Conservation (phyloP, 2,329 filamentous ascomycete genomes). For the Ophiosphaerella herpotricha region DNA sequence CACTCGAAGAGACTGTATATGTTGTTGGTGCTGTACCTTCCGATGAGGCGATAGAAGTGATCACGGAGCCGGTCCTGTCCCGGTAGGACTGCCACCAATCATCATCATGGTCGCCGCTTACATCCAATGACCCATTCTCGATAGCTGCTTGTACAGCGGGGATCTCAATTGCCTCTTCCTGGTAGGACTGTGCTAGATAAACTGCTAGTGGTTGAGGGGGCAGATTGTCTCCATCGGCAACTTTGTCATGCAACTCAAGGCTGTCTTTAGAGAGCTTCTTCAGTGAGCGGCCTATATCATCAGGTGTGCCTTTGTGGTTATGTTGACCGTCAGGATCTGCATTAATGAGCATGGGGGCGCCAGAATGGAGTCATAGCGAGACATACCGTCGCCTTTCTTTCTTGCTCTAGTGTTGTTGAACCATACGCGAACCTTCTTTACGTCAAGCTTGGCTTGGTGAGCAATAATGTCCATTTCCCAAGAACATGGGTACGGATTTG, state of each 20-base stretch:
- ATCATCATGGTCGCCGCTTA: conserved; percentile 27
- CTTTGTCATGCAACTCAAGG: conserved; percentile 33
- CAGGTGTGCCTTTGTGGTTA: conserved; percentile 4
- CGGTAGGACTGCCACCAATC: conserved; percentile 29
- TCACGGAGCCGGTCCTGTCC: conserved; percentile 31
- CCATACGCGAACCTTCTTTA: conserved; percentile 43
- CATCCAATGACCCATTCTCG: conserved; percentile 25
- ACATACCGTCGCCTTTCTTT: conserved; percentile 35
- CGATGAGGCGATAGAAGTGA: conserved; percentile 38
- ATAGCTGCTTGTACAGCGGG: conserved; percentile 39
- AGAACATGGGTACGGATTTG: conserved; percentile 41
- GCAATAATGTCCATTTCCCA: conserved; percentile 46
- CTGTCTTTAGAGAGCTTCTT: conserved; percentile 37
- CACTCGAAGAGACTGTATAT: conserved; percentile 38
- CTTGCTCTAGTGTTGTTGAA: conserved; percentile 43
- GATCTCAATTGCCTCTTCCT: conserved; percentile 36
- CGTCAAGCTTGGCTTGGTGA: conserved; percentile 42
- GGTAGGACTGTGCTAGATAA: conserved; percentile 42
- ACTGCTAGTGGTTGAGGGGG: conserved; percentile 39
- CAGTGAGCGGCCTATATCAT: conserved; percentile 12
- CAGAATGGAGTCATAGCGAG: too few relatives aligned
- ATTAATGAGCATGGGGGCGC: conserved; percentile 5
- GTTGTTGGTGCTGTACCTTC: conserved; percentile 39
- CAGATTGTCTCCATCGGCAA: conserved; percentile 19
- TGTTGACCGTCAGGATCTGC: conserved; percentile 10